Base-by-base conservation (phyloP, 108 stramenopile species). In the Pelagomonas calceolata region DNA sequence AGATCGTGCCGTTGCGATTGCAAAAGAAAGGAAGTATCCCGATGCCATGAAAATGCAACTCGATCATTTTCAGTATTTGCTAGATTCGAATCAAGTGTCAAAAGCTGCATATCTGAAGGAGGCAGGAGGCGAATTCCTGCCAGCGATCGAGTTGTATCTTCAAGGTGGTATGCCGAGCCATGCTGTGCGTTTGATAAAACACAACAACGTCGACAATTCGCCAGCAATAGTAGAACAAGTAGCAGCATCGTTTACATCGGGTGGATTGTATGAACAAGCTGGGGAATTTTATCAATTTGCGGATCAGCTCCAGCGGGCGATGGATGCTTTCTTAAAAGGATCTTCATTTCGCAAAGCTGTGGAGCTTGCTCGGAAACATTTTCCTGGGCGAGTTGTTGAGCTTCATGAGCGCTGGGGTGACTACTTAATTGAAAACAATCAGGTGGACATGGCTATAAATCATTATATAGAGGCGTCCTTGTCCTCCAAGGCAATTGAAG, bases 381-480 rank as follows among this genome's bases (percentile, higher is more conserved):
- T 82, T 76, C 87, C 87, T 29, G 76, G 31, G 21, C 72, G 80
- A 32, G 87, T 87, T 21, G 83, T 86, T 30, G 45, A 74, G 30
- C 75, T 87, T 15, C 81, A 87, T 73, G 78, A 82, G 70, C 36
- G 18, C 34, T 87, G 87, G 87, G 87, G 87, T 21, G 85, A 86
- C 70, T 80, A 81, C n/a, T 76, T 87, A 34, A 74, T 85, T 51
- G 29, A 29, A 64, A 67, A 66, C 32, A 83, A 82, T 63, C 81
- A 87, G 73, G 46, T 82, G 14, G 86, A 87, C 45, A 79, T 80
- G 77, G 86, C 86, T 31, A 87, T 87, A 68, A 79, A 84, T 71
- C 86, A 87, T 76, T 87, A 73, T 75, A 84, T 87, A 70, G 85
- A 87, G 65, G 86, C 85, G 10, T 73, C 81, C 63, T 81, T 79